Percentiles rank a stretch among this genome's conserved stretches.
These are phyloP conservation scores for Melampsora abietis-canadensis DNA, from an alignment of 1,284 basidiomycete species.

Conservation along the genomic window DNA sequence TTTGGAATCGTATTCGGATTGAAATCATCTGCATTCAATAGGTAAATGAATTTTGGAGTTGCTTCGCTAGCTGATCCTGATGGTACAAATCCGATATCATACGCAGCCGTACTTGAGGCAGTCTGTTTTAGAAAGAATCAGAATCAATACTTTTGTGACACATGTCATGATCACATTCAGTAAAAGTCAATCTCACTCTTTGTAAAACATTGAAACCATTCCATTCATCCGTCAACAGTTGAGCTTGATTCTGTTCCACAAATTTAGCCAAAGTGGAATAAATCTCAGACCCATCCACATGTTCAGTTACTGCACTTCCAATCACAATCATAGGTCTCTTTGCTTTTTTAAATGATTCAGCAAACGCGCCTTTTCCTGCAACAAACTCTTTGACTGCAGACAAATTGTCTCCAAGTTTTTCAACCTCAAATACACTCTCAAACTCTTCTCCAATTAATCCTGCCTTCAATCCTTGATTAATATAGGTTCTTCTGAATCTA, in stretches of 20 bases:
- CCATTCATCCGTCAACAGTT: constrained; percentile 83
- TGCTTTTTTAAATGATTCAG: constrained; percentile 80
- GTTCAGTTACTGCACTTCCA: constrained; percentile 81
- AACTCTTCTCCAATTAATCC: constrained; percentile 87
- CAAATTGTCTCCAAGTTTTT: constrained; percentile 76
- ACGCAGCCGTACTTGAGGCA: constrained; percentile 90
- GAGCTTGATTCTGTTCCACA: constrained; percentile 71
- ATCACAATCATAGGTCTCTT: constrained; percentile 93
- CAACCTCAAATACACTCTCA: constrained; percentile 89
- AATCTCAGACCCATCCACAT: constrained; percentile 76
- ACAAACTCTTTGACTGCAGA: constrained; percentile 77
- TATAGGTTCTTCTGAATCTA: constrained; percentile 89
- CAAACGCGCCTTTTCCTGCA: constrained; percentile 69
- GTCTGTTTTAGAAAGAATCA: constrained; percentile 52
- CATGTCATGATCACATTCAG: not conserved
- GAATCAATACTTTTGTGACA: not conserved
- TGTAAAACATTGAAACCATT: constrained; percentile 92
- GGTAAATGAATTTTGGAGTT: constrained; percentile 92
- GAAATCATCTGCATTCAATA: constrained; percentile 93
- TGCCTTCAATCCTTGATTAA: constrained; percentile 78
- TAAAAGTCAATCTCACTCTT: constrained; percentile 62
- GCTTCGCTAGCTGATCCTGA: constrained; percentile 70
- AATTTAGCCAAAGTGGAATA: constrained; percentile 76
- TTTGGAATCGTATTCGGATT: constrained; percentile 84
- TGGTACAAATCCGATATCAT: constrained; percentile 89